Evolutionary conservation across 345 rosid genomes (phyloP).

Genomic region (Erysimum cheiranthoides): DNA sequence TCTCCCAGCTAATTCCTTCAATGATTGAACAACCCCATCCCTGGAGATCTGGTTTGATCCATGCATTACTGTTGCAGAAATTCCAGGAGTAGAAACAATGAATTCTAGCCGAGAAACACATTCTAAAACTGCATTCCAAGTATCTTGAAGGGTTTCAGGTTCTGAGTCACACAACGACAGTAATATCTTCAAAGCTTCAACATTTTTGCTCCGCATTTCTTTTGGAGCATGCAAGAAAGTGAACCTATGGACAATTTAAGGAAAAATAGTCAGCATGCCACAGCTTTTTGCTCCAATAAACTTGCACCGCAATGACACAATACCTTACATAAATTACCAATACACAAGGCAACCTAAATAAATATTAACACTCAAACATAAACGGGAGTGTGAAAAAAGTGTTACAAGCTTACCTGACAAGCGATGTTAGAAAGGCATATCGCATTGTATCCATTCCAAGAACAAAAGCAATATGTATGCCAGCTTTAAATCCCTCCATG

Average conservation of each 20-base stretch:
- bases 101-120: constrained; percentile 98
- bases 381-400: neutral
- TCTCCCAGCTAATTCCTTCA: constrained; percentile 91
- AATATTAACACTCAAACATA: constrained; percentile 24
- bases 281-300: constrained; percentile 25
- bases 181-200: constrained; percentile 90
- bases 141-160: constrained; percentile 84
- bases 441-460: constrained; percentile 99
- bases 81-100: constrained; percentile 84
- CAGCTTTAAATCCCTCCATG: constrained; percentile 99
- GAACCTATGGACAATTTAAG: constrained; percentile 61
- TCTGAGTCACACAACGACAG: constrained; percentile 78
- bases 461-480: constrained; percentile 85
- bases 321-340: constrained; percentile 13
- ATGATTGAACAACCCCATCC: constrained; percentile 91
- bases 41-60: constrained; percentile 98
- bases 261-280: constrained; percentile 36
- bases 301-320: constrained; percentile 12
- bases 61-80: constrained; percentile 93
- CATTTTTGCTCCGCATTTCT: constrained; percentile 97
- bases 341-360: constrained; percentile 20
- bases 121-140: constrained; percentile 99
- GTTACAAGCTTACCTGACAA: constrained; percentile 73
- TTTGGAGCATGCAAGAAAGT: constrained; percentile 99
- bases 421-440: constrained; percentile 94